Conservation (phyloP, 257 asterid genomes). For the Nicotiana noctiflora region DNA sequence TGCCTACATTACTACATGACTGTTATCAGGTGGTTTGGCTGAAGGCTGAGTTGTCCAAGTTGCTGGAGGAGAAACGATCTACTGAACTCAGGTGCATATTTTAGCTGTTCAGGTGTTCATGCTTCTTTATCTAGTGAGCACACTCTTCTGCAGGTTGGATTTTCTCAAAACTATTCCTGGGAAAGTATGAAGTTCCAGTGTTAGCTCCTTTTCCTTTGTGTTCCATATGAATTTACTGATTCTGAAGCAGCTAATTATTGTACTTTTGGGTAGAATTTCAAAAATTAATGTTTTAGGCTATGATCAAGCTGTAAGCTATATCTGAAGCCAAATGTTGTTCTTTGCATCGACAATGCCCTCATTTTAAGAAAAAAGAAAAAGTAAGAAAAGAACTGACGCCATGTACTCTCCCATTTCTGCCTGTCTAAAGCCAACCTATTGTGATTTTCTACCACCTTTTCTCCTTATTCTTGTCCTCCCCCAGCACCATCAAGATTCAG, state of each 20-base stretch:
- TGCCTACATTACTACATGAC: neutral
- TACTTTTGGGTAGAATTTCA: neutral
- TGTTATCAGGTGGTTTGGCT: slow-evolving; percentile 70
- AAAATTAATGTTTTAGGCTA: neutral
- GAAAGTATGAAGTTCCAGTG: neutral
- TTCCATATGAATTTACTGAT: neutral
- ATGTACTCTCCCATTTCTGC: neutral
- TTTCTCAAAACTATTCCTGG: neutral
- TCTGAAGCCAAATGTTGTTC: neutral
- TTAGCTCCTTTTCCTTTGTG: neutral
- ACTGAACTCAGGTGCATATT: slow-evolving; percentile 74
- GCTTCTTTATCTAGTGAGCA: neutral
- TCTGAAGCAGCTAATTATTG: neutral
- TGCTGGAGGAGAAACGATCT: slow-evolving; percentile 83
- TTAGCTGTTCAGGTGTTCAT: neutral
- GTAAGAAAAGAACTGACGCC: neutral
- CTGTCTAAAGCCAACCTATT: neutral
- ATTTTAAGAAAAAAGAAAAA: neutral
- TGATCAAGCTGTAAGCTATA: neutral
- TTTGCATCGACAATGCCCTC: neutral
- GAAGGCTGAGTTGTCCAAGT: slow-evolving; percentile 82
- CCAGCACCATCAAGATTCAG: neutral
- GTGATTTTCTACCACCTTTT: neutral
- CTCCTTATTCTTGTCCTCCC: slow-evolving; percentile 2
- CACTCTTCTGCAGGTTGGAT: neutral